Base-by-base conservation (phyloP, 208 protist species). In the Trypanosoma vivax region DNA sequence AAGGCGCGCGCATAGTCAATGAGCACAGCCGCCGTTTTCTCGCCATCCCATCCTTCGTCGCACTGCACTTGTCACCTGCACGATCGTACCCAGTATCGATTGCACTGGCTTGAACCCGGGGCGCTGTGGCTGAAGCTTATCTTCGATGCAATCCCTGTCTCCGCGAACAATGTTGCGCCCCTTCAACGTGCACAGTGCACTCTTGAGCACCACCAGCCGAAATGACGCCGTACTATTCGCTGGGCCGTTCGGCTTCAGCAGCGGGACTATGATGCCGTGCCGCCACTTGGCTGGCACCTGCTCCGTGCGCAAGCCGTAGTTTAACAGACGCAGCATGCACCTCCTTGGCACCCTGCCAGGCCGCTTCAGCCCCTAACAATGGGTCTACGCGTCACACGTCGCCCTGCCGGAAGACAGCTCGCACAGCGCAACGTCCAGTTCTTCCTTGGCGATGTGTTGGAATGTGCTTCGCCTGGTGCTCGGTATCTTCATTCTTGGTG, bases 101-200 rank as follows among this genome's bases (percentile, higher is more conserved):
- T 46, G 18, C 21, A 28, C 13, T 19, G 60, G 49, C 6, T 54
- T 38, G 38, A 69, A 74, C 2, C 49, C 67, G 2, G 59, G 45
- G 24, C 68, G 67, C 19, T 56, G 34, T 6, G 52, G 48, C 16
- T n/a, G n/a, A n/a, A n/a, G n/a, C n/a, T n/a, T n/a, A n/a, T n/a
- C n/a, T n/a, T n/a, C n/a, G n/a, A n/a, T n/a, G n/a, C n/a, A n/a
- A 38, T 65, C 65, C 2, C 58, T 38, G 13, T 67, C 33, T 3
- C 58, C 35, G 13, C 31, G 4, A n/a, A 52, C 58, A 1, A 73
- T 38, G 10, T 68, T 60, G 5, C 61, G 23, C 35, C 69, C 60
- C 43, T 65, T 25, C 1, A 74, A 37, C 42, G 64, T 74, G 45
- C 54, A 64, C 0, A 74, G 37, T 16, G n/a, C 57, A 7, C 34